Conservation (phyloP, 2,329 filamentous ascomycete species). For the Coniella vitis region DNA sequence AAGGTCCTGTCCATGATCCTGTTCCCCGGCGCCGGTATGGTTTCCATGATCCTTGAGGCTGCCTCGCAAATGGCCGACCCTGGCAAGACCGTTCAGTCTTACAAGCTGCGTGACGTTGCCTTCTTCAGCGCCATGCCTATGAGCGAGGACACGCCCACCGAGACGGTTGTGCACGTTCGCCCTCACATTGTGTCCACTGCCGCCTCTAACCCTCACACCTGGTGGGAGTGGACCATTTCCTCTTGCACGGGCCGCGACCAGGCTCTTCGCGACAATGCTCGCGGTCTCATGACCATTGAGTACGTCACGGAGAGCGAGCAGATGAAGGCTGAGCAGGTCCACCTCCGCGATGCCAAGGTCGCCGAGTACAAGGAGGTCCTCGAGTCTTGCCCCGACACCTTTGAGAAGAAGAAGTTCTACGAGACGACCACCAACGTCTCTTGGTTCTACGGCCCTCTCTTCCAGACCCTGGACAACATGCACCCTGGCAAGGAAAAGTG, state of each 20-base stretch:
- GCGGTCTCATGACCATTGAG: slow-evolving; percentile 12
- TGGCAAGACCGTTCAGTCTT: slow-evolving; percentile 16
- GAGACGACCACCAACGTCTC: slow-evolving; percentile 9
- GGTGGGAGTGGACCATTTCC: slow-evolving; percentile 15
- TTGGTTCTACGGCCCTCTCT: slow-evolving; percentile 37
- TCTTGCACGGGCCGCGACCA: slow-evolving; percentile 9
- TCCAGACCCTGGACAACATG: slow-evolving; percentile 38
- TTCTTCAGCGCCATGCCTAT: slow-evolving; percentile 12
- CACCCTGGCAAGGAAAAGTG: slow-evolving; percentile 29
- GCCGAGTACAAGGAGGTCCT: slow-evolving; percentile 11
- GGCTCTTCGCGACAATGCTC: slow-evolving; percentile 12
- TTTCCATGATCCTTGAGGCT: slow-evolving; percentile 11
- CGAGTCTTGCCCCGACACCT: slow-evolving; percentile 10
- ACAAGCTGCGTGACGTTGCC: slow-evolving; percentile 10
- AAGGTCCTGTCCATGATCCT: slow-evolving; percentile 13
- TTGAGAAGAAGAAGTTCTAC: slow-evolving; percentile 13
- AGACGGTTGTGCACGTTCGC: slow-evolving; percentile 9
- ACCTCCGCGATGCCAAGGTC: slow-evolving; percentile 6
- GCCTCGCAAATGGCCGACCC: slow-evolving; percentile 14
- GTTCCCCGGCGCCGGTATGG: slow-evolving; percentile 14
- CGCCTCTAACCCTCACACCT: slow-evolving; percentile 5
- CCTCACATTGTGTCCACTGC: slow-evolving; percentile 10
- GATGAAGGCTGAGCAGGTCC: slow-evolving; percentile 6
- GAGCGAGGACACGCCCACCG: slow-evolving; percentile 12
- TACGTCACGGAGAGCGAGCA: slow-evolving; percentile 11